Percentiles rank a stretch among this genome's conserved stretches.
Evolutionary conservation across 2,329 filamentous ascomycete genomes (phyloP).

Genomic region (Pochonia chlamydosporia): DNA sequence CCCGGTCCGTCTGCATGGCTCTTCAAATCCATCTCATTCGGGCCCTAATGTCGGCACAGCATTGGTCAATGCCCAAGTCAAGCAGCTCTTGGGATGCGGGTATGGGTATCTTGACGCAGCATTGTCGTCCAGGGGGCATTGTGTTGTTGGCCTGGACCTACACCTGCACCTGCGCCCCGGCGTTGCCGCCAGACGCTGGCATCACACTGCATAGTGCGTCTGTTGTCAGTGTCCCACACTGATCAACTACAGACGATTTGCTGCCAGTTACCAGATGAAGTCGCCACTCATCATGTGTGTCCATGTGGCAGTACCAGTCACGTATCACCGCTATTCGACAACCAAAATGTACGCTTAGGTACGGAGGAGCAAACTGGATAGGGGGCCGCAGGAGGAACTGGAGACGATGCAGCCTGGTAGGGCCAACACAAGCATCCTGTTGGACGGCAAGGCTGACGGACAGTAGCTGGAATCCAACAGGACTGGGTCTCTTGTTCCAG

Average conservation of each 20-base stretch:
- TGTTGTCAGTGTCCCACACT: background rate
- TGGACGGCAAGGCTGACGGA: constrained; percentile 8
- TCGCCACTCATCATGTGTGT: constrained; percentile 1
- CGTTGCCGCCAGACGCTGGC: constrained; percentile 1
- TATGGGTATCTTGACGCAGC: too few relatives aligned
- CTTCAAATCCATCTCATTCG: too few relatives aligned
- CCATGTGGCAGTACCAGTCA: background rate
- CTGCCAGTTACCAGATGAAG: background rate
- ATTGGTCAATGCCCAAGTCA: too few relatives aligned
- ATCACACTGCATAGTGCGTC: background rate
- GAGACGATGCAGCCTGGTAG: background rate
- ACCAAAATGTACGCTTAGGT: background rate
- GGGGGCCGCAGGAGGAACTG: background rate
- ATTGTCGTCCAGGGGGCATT: background rate
- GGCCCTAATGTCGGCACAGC: too few relatives aligned
- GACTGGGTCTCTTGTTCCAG: constrained; percentile 9
- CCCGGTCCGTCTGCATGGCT: background rate
- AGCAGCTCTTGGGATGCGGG: too few relatives aligned
- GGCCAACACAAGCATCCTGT: constrained; percentile 6
- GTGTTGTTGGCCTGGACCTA: too few relatives aligned
- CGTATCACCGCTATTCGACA: background rate
- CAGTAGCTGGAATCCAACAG: constrained; percentile 6
- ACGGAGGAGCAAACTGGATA: constrained; percentile 1
- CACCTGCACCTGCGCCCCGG: too few relatives aligned
- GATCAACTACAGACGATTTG: constrained; percentile 1